phyloP scores from a whole-genome alignment of 352 stramenopile species.

The Pythium phragmiticola region DNA sequence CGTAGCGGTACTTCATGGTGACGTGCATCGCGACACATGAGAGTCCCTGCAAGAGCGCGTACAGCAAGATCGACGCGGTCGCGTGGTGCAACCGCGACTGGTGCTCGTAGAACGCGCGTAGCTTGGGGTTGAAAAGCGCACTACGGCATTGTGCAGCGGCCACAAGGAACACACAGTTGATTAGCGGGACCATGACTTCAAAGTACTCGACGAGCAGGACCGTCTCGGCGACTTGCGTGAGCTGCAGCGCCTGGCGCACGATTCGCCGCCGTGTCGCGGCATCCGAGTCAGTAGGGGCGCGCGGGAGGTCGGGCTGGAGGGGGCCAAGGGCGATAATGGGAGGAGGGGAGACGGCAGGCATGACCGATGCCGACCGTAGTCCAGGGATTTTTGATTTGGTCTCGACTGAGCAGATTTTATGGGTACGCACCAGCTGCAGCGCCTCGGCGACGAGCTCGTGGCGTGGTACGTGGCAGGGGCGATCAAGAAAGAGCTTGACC shows the following conservation, averaged over 20 bases:
- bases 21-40: background rate
- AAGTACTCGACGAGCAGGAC: constrained; percentile 34
- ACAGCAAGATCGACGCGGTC: constrained; percentile 8
- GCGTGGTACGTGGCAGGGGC: constrained; percentile 3
- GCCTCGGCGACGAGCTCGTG: constrained; percentile 4
- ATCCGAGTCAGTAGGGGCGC: background rate
- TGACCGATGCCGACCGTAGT: background rate
- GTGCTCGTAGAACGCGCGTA: constrained; percentile 13
- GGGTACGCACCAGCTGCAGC: background rate
- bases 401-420: background rate
- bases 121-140: constrained; percentile 20
- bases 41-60: background rate
- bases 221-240: constrained; percentile 19
- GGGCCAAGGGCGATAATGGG: background rate
- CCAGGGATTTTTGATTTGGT: background rate
- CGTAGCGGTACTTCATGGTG: constrained; percentile 14
- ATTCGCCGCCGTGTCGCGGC: background rate
- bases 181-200: constrained; percentile 22
- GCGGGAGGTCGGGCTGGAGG: background rate
- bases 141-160: constrained; percentile 2
- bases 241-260: constrained; percentile 12
- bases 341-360: background rate
- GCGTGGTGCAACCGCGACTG: background rate
- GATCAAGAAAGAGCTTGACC: constrained; percentile 29
- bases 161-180: constrained; percentile 22